Base-by-base conservation (phyloP, 75 land plant species). In the Pinus tabuliformis region DNA sequence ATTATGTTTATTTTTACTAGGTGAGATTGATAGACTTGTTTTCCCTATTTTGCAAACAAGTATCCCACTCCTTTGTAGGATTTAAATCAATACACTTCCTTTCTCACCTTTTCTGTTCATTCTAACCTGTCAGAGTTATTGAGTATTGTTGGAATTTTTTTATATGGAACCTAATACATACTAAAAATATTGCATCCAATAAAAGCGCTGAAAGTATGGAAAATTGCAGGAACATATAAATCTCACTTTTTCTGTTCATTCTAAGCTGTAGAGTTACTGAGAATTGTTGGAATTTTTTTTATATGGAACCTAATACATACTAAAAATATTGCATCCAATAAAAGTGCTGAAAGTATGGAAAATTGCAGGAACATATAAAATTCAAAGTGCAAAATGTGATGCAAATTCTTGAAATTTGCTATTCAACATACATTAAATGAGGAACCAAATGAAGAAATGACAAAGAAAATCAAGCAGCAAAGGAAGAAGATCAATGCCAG, bases 1-100 rank as follows among this genome's bases (percentile, higher is more conserved):
- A 96, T 61, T 96, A 97, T 16, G 99, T 96, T 63, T 97, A 97
- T 56, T 96, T 96, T 68, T 96, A 96, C 80, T 97, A 96, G 99
- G 99, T 96, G 73, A 54, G 78, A 76, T 57, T 14, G 20, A 33
- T 37, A 33, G 42, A 16, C 18, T 63, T 30, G 18, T 58, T 30
- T 72, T 75, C 6, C 6, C 5, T 28, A 15, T 62, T 52, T 5
- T 71, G 24, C 21, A 36, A 73, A 5, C 52, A 33, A 24, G 37
- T 52, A 18, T 59, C 15, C 18, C 8, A 49, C 12, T 49, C 11
- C 6, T 8, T 49, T 49, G 9, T 49, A 49, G 54, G 54, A 49
- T 49, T 9, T 49, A 49, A 9, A 49, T 9, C 1, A 45, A 45
- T 8, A 45, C 0, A 8, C 49, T 45, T 9, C 11, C 12, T 49